These are phyloP conservation scores for Pyrenopolyporus hunteri DNA, from an alignment of 495 filamentous ascomycete species.

Conservation along the genomic window DNA sequence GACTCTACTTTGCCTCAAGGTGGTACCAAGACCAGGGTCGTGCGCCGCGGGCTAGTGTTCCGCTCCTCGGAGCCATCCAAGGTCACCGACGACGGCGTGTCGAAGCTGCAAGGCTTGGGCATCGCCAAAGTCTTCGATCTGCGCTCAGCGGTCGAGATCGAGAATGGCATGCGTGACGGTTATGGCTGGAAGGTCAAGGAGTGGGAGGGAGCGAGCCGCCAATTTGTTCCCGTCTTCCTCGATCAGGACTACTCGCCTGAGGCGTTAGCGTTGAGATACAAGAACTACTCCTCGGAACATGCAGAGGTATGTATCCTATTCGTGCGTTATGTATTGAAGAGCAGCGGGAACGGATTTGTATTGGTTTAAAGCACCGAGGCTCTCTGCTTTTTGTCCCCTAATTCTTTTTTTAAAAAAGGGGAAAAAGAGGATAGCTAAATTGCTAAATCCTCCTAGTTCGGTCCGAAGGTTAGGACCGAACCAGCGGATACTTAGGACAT, in stretches of 20 bases:
- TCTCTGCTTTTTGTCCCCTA: too few species aligned
- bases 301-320: conserved; percentile 49
- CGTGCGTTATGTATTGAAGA: neutral
- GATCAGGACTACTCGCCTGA: conserved; percentile 63
- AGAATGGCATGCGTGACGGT: conserved; percentile 41
- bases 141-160: conserved; percentile 60
- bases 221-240: conserved; percentile 65
- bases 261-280: conserved; percentile 54
- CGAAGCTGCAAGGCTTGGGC: conserved; percentile 56
- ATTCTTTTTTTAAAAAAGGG: too few species aligned
- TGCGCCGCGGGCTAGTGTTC: conserved; percentile 59
- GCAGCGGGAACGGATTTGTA: neutral
- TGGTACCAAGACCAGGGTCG: conserved; percentile 36
- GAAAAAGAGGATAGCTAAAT: too few species aligned
- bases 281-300: conserved; percentile 50
- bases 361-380: neutral
- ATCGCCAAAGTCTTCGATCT: conserved; percentile 71
- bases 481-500: conserved; percentile 3
- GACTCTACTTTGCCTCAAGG: conserved; percentile 7
- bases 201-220: conserved; percentile 56
- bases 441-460: conserved; percentile 9
- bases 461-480: neutral
- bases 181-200: conserved; percentile 44
- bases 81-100: conserved; percentile 58
- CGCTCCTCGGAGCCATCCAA: conserved; percentile 63